A percentile compares a stretch with the other conserved stretches of the same genome.
These are phyloP conservation scores for Prunus padus DNA, from an alignment of 306 rosid species.

Conservation along the genomic window DNA sequence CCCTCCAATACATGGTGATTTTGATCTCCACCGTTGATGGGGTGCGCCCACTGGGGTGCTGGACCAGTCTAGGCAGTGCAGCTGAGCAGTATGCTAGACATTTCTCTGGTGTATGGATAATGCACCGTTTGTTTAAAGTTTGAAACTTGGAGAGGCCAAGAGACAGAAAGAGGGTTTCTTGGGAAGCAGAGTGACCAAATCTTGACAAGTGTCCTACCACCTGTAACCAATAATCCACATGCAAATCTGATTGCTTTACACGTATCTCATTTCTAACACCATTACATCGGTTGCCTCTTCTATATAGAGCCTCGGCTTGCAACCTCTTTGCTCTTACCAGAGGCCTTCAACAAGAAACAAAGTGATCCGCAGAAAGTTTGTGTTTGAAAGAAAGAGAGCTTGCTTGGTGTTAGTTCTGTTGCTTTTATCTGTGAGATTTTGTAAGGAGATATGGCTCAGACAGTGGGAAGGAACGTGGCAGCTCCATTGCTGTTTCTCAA, in stretches of 20 bases:
- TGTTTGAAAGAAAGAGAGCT: background rate
- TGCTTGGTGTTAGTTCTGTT: background rate
- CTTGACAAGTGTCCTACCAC: constrained; percentile 74
- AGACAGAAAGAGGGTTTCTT: background rate
- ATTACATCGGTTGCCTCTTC: background rate
- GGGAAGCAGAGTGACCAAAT: background rate
- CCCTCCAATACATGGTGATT: no score
- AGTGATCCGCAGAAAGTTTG: background rate
- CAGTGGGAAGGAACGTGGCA: constrained; percentile 70
- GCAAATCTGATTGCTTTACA: constrained; percentile 40
- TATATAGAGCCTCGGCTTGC: constrained; percentile 26
- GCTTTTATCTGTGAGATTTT: background rate
- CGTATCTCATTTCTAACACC: constrained; percentile 36
- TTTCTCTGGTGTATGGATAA: background rate
- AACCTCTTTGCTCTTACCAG: background rate
- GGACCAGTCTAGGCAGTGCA: background rate
- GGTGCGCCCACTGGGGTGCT: background rate
- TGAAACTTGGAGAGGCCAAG: constrained; percentile 14
- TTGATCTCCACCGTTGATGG: constrained; percentile 5
- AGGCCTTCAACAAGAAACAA: background rate
- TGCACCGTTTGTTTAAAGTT: constrained; percentile 34
- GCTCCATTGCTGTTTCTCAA: constrained; percentile 84
- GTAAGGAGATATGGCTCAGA: constrained; percentile 53
- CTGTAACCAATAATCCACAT: constrained; percentile 51
- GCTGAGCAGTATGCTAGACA: background rate